Base-by-base conservation (phyloP, 129 eudicot species). In the Sambucus nigra region DNA sequence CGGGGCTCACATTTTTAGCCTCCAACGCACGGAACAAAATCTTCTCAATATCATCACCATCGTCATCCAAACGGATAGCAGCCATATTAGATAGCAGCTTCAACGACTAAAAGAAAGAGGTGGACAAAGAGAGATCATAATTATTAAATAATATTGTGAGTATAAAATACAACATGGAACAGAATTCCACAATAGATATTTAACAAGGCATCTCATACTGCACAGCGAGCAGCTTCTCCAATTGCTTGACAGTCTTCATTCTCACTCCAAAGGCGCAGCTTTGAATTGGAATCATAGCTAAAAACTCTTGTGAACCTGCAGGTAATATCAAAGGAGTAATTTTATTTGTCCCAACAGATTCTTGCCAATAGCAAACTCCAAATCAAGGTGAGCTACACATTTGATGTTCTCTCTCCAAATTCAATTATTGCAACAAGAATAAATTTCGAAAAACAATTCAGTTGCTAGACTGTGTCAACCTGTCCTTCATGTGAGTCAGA, bases 241-340 rank as follows among this genome's bases (percentile, higher is more conserved):
- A 87, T 87, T 70, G 86, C 79, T 51, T 75, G 80, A 51, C 82
- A 68, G 41, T 87, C 96, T 72, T 87, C 96, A 69, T 87, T 87
- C 35, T 94, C 96, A 28, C 76, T 87, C 96, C 96, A 87, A 40
- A 82, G 80, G 14, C 96, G 88, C 26, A 93, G 96, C 94, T 82
- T 82, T 32, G 86, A 82, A 57, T 87, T 88, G 4, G 70, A 58
- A 55, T 87, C 96, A 67, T 79, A 85, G 48, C 86, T 87, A 48
- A 87, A 82, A 61, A 82, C 59, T 62, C 74, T 83, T 39, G 75
- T 64, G 61, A 87, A 87, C 85, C 96, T 87, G 73, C n/a, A 42
- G 51, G 55, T 25, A 59, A 12, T 35, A 35, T 15, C 42, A 15
- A 7, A 35, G 13, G 8, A 35, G 8, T 35, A 35, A 35, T n/a